Percentiles rank a stretch among this genome's conserved stretches.
Evolutionary conservation across 345 rosid genomes (phyloP).

Genomic region (Hypericum androsaemum): DNA sequence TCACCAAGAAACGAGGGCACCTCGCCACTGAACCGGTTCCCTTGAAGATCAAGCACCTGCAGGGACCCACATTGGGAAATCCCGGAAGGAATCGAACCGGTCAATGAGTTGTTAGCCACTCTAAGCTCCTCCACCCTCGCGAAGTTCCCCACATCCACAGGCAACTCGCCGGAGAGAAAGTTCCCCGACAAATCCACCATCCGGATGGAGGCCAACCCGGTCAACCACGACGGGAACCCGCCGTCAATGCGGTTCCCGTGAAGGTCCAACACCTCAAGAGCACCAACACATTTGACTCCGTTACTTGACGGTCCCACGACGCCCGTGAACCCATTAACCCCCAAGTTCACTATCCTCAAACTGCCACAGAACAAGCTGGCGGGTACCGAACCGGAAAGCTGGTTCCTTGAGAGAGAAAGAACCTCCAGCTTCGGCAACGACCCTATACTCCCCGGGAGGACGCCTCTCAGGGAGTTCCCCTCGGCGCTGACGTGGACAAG

Average conservation of each 20-base stretch:
- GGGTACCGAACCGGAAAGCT: slow-evolving; percentile 60
- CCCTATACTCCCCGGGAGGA: slow-evolving; percentile 66
- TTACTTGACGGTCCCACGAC: slow-evolving; percentile 27
- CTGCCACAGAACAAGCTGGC: slow-evolving; percentile 57
- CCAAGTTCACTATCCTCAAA: slow-evolving; percentile 51
- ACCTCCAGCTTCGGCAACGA: slow-evolving; percentile 56
- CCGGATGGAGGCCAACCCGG: slow-evolving; percentile 29
- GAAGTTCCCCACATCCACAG: slow-evolving; percentile 48
- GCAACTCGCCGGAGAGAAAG: slow-evolving; percentile 53
- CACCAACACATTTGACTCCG: slow-evolving; percentile 35
- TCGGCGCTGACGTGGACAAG: slow-evolving; percentile 67
- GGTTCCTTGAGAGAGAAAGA: slow-evolving; percentile 51
- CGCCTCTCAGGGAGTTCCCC: slow-evolving; percentile 58
- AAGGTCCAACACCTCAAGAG: slow-evolving; percentile 55
- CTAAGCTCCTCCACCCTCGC: slow-evolving; percentile 46
- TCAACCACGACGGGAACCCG: slow-evolving; percentile 59
- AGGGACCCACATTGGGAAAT: slow-evolving; percentile 56
- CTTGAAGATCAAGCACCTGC: slow-evolving; percentile 53
- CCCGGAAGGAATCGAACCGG: slow-evolving; percentile 48
- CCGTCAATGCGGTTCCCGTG: slow-evolving; percentile 44
- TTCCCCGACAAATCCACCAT: slow-evolving; percentile 65
- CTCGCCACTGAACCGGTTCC: slow-evolving; percentile 49
- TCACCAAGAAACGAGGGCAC: slow-evolving; percentile 57
- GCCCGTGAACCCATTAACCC: slow-evolving; percentile 43
- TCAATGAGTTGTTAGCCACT: slow-evolving; percentile 61